phyloP scores from a whole-genome alignment of 192 early-diverging fungal species.

The Globomyces pollinis-pini region DNA sequence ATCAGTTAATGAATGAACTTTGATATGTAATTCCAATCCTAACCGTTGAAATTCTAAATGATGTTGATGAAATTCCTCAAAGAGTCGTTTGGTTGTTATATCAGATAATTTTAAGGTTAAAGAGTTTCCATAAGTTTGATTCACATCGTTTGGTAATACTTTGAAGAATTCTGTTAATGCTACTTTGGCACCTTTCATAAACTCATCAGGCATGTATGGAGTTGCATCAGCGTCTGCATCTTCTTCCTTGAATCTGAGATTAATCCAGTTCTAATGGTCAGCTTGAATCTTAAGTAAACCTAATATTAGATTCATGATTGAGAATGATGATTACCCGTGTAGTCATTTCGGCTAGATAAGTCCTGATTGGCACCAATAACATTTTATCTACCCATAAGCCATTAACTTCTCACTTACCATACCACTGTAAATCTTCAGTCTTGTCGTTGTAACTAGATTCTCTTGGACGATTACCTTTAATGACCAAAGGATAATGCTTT shows the following conservation, averaged over 20 bases:
- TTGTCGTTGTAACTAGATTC: too few relatives aligned
- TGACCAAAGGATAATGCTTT: too few relatives aligned
- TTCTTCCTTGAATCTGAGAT: neutral
- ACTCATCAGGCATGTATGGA: slow-evolving; percentile 5
- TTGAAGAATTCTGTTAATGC: slow-evolving; percentile 1
- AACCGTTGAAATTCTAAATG: neutral
- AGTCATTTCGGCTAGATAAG: too few relatives aligned
- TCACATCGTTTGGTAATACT: neutral
- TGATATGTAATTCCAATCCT: neutral
- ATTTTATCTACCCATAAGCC: too few relatives aligned
- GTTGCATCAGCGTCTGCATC: neutral
- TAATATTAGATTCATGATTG: too few relatives aligned
- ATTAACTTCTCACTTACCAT: too few relatives aligned
- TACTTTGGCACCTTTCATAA: slow-evolving; percentile 4
- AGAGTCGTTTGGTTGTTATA: neutral
- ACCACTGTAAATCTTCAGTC: too few relatives aligned
- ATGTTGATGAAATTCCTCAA: neutral
- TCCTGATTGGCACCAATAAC: too few relatives aligned
- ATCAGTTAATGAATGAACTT: neutral
- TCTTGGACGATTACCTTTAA: too few relatives aligned
- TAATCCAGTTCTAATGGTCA: slow-evolving; percentile 9
- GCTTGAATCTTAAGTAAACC: too few relatives aligned
- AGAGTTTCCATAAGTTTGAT: neutral
- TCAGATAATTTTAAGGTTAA: neutral
- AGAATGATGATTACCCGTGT: too few relatives aligned